Base-by-base conservation (phyloP, 164 flowering plant species). In the Magnolia changhungtana region DNA sequence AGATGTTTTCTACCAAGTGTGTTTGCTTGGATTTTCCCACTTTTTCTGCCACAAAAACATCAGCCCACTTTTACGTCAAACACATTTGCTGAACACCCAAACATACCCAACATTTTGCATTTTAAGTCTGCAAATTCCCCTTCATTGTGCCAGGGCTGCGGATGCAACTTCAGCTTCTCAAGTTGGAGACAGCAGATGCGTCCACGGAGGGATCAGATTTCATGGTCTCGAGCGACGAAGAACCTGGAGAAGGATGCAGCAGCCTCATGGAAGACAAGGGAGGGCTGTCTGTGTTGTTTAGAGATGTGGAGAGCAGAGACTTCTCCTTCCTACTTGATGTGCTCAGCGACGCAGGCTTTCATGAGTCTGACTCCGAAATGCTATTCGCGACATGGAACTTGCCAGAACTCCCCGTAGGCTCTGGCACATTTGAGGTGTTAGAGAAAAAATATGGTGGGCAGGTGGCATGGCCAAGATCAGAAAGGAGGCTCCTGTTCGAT, bases 401-500 rank as follows among this genome's bases (percentile, higher is more conserved):
- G 24, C 77, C 80, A 7, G 94, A 90, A 64, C 84, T 59, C 50
- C 90, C 90, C 1, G 75, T 92, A 65, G 82, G 63, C 69, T 86
- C 82, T 24, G 55, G 45, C 3, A 81, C 90, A 71, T 93, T 92
- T 69, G 89, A 92, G 69, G 75, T 58, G 27, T 75, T 95, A 51
- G 99, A 95, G 85, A 88, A 88, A 78, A 90, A 87, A 76, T 90
- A 89, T 68, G 84, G 85, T 18, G 83, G 86, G 63, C 88, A 89
- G 52, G 74, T 45, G 31, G 79, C 79, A 31, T 90, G 92, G 94
- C 72, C 64, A 29, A 89, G 82, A 76, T 85, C 80, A 0, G 98
- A 92, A 58, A 87, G 98, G 84, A 88, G 67, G 77, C 78, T 96
- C 31, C 78, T 94, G 4, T 96, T 92, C 72, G 96, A 96, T 79